These are phyloP conservation scores for Colletotrichum lentis DNA, from an alignment of 2,329 filamentous ascomycete genomes.

Conservation along the genomic window DNA sequence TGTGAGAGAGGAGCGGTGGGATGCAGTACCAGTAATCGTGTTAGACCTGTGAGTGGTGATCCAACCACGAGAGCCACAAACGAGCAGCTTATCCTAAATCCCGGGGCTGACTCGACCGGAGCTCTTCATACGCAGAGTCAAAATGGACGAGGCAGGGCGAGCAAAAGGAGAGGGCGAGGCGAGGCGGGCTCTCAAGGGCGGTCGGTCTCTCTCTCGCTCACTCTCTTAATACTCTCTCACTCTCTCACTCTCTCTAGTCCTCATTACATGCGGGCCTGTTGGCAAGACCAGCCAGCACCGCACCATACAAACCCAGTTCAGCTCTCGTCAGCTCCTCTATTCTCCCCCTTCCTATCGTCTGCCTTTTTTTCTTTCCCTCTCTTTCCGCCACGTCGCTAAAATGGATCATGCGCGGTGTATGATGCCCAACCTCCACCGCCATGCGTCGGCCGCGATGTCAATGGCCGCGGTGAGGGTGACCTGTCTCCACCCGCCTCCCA, in stretches of 20 bases:
- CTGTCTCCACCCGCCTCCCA: conserved; percentile 30
- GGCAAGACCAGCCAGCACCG: background rate
- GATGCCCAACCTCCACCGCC: conserved; percentile 39
- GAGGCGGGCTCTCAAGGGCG: conserved; percentile 23
- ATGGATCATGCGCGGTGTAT: conserved; percentile 37
- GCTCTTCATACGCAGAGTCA: background rate
- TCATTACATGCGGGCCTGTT: conserved; percentile 25
- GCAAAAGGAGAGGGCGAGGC: background rate
- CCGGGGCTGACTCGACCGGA: conserved; percentile 11
- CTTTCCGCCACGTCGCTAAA: conserved; percentile 35
- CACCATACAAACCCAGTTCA: background rate
- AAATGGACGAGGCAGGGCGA: conserved; percentile 13
- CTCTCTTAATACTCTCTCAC: no score
- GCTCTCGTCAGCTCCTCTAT: background rate
- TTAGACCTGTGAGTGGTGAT: background rate
- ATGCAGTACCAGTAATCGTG: background rate
- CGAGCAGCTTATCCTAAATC: background rate
- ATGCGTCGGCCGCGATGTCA: conserved; percentile 34
- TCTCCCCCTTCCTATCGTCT: conserved; percentile 7
- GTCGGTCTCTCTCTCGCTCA: background rate
- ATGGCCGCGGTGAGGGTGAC: conserved; percentile 28
- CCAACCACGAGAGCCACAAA: conserved; percentile 9
- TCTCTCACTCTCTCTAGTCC: background rate
- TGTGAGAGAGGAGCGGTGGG: conserved; percentile 34
- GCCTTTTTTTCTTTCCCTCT: background rate